A percentile compares a stretch with the other conserved stretches of the same genome.
Evolutionary conservation across 352 stramenopile species (phyloP).

Genomic region (Pythium chondricola): DNA sequence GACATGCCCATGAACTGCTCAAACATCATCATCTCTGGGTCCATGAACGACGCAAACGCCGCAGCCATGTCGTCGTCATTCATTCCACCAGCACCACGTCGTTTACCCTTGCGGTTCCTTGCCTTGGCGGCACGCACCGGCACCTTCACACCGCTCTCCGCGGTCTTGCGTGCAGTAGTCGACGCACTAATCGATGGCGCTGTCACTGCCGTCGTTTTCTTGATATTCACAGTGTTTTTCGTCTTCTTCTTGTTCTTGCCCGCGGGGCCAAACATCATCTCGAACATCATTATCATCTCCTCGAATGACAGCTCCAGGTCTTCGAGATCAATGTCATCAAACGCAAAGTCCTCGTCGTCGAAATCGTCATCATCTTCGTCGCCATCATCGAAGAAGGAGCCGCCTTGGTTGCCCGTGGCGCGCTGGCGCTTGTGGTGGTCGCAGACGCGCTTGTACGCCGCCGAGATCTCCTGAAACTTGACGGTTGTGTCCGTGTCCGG

Average conservation of each 20-base stretch:
- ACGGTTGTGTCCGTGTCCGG: slow-evolving; percentile 39
- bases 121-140: slow-evolving; percentile 6
- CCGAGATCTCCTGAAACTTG: slow-evolving; percentile 64
- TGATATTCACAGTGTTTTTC: not conserved
- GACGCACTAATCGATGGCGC: not conserved
- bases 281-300: slow-evolving; percentile 74
- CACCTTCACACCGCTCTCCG: not conserved
- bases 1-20: slow-evolving; percentile 25
- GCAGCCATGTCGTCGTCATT: slow-evolving; percentile 4
- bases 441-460: slow-evolving; percentile 64
- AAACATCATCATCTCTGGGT: slow-evolving; percentile 26
- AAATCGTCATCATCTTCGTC: slow-evolving; percentile 6
- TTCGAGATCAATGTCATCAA: slow-evolving; percentile 26
- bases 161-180: not conserved
- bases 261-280: slow-evolving; percentile 49
- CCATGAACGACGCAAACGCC: slow-evolving; percentile 13
- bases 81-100: not conserved
- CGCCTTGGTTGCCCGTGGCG: slow-evolving; percentile 7
- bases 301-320: slow-evolving; percentile 46
- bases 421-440: slow-evolving; percentile 29
- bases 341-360: slow-evolving; percentile 23
- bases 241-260: not conserved
- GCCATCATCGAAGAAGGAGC: slow-evolving; percentile 10
- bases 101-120: slow-evolving; percentile 9
- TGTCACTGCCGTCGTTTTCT: not conserved